These are phyloP conservation scores for Linderniella brevidens DNA, from an alignment of 257 asterid genomes.

Conservation along the genomic window DNA sequence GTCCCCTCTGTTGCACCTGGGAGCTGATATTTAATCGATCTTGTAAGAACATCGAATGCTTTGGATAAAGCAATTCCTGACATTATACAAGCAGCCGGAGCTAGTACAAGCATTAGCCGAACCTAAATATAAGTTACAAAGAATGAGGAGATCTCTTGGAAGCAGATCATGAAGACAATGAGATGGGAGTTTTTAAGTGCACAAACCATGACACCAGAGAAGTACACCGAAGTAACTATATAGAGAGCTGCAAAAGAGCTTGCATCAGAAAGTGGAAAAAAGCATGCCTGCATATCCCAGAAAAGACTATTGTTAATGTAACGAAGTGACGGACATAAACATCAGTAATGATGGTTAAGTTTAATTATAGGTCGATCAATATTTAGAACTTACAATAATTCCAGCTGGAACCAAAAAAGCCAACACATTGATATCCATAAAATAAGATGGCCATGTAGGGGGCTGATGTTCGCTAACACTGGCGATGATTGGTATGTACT, in stretches of 20 bases:
- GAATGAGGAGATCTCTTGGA: constrained; percentile 8
- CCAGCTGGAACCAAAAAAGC: constrained; percentile 99
- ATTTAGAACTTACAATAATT: constrained; percentile 56
- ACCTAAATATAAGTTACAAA: constrained; percentile 38
- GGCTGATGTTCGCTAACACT: constrained; percentile 99
- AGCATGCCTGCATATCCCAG: constrained; percentile 67
- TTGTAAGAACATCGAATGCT: constrained; percentile 77
- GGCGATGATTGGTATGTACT: constrained; percentile 96
- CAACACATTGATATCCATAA: constrained; percentile 92
- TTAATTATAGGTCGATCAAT: constrained; percentile 3
- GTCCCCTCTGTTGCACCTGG: constrained; percentile 17
- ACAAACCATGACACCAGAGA: constrained; percentile 97
- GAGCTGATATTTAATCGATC: constrained; percentile 66
- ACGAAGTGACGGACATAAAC: constrained; percentile 6
- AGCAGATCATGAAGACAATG: constrained; percentile 2
- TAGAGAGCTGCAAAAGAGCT: constrained; percentile 91
- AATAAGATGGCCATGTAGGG: constrained; percentile 99
- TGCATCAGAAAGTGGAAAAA: constrained; percentile 91
- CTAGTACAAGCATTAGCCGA: constrained; percentile 96
- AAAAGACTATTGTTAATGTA: constrained; percentile 8
- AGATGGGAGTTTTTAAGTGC: constrained; percentile 9
- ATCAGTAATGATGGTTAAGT: constrained; percentile 1
- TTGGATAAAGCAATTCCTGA: constrained; percentile 98
- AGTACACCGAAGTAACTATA: constrained; percentile 89
- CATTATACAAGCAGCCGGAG: constrained; percentile 99